Evolutionary conservation across 1,139 yeast genomes (phyloP), one percentile per base, ranked within the genome.

Genomic region (Fermentozyma sake): DNA sequence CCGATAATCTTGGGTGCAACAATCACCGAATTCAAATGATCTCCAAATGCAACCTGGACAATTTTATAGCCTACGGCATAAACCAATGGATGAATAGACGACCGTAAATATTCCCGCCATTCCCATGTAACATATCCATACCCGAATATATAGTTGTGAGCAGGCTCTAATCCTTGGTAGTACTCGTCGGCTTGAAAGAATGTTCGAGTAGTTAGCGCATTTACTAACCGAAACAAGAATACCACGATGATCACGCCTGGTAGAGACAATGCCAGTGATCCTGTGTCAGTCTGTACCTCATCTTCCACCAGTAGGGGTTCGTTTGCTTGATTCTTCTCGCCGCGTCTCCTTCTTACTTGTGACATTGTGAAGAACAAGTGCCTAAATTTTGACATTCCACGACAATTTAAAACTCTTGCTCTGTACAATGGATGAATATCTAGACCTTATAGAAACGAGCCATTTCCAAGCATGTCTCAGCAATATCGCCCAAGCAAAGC

Each of bases 151-250:
- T 68, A 58, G 7, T 49, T 37, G 52, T 89, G 95, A 0, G 98
- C 98, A 0, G 96, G 96, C 48, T 93, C 98, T 24, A 93, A 59
- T 0, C 91, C 68, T 55, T 93, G 98, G 76, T 81, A 93, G 58
- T 69, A 93, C 53, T 93, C 99, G 53, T 93, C 99, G 0, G 98
- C 93, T 52, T 93, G 99, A 58, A 91, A 91, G 49, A 77, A 93
- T 0, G 97, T 86, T 33, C 52, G 53, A 5, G 76, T 70, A 1
- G 76, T 52, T 14, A 84, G 50, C 0, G 94, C 72, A 52, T 87
- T 87, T 43, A 75, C 19, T 4, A 81, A 38, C 22, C 96, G 57
- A 19, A 54, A 10, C 18, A 15, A 6, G 6, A 23, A 13, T 9
- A 23, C 8, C n/a, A n/a, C n/a, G n/a, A n/a, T n/a, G n/a, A n/a